These are phyloP conservation scores for Coemansia sp. DNA, from an alignment of 192 early-diverging fungal genomes.

Conservation along the genomic window DNA sequence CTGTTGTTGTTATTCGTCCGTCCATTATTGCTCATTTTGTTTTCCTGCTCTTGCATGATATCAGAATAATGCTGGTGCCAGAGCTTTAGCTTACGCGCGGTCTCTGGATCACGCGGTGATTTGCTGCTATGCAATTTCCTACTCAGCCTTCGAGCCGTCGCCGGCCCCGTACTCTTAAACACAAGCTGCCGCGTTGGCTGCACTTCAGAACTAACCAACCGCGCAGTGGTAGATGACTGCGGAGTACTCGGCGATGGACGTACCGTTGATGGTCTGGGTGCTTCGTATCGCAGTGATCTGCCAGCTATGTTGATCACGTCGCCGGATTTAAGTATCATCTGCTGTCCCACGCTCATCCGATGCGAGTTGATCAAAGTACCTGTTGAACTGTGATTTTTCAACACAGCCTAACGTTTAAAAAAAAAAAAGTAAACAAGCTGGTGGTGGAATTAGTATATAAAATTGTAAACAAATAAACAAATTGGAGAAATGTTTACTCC, in stretches of 20 bases:
- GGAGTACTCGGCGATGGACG: not conserved
- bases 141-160: not conserved
- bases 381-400: conserved; percentile 41
- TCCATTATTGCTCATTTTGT: not conserved
- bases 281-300: conserved; percentile 45
- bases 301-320: conserved; percentile 46
- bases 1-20: not conserved
- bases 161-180: not conserved
- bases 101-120: conserved; percentile 16
- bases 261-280: conserved; percentile 1
- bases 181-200: not conserved
- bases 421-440: not conserved
- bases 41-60: not conserved
- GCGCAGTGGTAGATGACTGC: not conserved
- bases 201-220: not conserved
- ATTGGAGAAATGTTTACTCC: too few species aligned
- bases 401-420: conserved; percentile 19
- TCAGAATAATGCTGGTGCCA: conserved; percentile 42
- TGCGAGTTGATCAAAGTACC: conserved; percentile 22
- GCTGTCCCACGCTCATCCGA: conserved; percentile 15
- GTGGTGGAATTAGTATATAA: not conserved
- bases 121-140: not conserved
- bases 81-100: conserved; percentile 26
- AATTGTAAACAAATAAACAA: not conserved
- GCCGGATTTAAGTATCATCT: conserved; percentile 19